These are phyloP conservation scores for Atalantia buxifolia DNA, from an alignment of 345 rosid genomes.

Conservation along the genomic window DNA sequence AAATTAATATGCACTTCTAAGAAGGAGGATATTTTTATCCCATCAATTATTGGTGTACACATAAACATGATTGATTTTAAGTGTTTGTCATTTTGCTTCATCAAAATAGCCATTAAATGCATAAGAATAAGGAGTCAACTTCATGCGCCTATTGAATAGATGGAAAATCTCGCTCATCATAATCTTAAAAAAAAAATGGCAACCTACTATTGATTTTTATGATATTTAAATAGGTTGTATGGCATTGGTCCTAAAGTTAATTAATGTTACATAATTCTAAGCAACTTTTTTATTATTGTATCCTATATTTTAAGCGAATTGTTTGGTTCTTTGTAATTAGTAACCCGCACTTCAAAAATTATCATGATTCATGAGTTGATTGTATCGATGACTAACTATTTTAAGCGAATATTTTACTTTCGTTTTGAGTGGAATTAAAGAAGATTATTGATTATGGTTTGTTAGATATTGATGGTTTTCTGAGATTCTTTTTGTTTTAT, in stretches of 20 bases:
- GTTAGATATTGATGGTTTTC: not conserved
- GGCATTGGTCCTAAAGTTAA: not conserved
- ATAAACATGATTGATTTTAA: not conserved
- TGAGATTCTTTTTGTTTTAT: not conserved
- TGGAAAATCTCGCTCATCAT: not conserved
- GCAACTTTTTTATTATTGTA: constrained; percentile 1
- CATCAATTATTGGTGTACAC: not conserved
- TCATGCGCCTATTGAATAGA: not conserved
- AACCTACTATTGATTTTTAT: not conserved
- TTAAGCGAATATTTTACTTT: not conserved
- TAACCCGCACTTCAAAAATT: not conserved
- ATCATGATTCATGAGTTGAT: not conserved
- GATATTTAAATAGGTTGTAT: not conserved
- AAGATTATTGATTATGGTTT: not conserved
- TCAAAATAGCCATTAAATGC: not conserved
- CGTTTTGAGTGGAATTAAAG: not conserved
- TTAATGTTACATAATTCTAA: too few species aligned
- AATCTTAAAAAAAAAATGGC: not conserved
- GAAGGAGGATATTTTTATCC: not conserved
- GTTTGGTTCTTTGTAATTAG: too few species aligned
- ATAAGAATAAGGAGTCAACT: not conserved
- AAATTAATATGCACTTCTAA: not conserved
- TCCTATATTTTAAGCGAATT: not conserved
- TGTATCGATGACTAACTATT: not conserved
- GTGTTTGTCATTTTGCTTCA: not conserved